phyloP scores from a whole-genome alignment of 2,329 filamentous ascomycete genomes.

The Rhynchosporium graminicola region DNA sequence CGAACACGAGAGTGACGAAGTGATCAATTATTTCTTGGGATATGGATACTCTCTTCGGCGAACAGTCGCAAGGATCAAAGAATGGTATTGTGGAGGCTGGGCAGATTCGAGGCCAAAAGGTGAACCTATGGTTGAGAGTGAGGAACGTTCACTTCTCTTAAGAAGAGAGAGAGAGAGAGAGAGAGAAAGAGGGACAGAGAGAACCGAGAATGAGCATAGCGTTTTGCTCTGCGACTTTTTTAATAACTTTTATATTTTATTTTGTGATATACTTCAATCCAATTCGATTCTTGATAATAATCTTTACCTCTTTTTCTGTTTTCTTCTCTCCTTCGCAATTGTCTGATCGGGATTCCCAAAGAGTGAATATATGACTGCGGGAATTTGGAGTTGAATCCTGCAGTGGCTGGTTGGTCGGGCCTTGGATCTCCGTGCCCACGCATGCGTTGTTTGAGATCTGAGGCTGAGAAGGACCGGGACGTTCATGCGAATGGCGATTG shows the following conservation, averaged over 20 bases:
- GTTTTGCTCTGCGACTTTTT: slow-evolving; percentile 18
- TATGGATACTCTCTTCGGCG: not conserved
- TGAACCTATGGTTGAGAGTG: not conserved
- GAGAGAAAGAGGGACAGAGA: not conserved
- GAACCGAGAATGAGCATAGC: slow-evolving; percentile 20
- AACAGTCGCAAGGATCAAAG: slow-evolving; percentile 11
- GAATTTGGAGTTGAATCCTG: too few relatives aligned
- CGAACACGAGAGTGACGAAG: not conserved
- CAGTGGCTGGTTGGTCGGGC: too few relatives aligned
- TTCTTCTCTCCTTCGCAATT: too few relatives aligned
- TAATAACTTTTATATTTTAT: slow-evolving; percentile 10
- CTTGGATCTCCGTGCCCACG: too few relatives aligned
- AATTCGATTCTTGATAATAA: slow-evolving; percentile 33
- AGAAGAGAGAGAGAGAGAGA: slow-evolving; percentile 5
- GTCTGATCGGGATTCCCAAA: too few relatives aligned
- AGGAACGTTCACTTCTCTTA: not conserved
- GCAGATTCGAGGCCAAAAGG: not conserved
- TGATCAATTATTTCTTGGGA: slow-evolving; percentile 5
- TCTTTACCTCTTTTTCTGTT: not conserved
- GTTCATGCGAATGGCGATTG: too few relatives aligned
- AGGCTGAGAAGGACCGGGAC: too few relatives aligned
- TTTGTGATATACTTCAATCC: slow-evolving; percentile 27
- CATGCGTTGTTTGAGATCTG: too few relatives aligned
- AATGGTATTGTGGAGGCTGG: not conserved
- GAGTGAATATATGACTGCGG: too few relatives aligned